Conservation (phyloP, 495 filamentous ascomycete genomes). For the Penicillium cataractarum region DNA sequence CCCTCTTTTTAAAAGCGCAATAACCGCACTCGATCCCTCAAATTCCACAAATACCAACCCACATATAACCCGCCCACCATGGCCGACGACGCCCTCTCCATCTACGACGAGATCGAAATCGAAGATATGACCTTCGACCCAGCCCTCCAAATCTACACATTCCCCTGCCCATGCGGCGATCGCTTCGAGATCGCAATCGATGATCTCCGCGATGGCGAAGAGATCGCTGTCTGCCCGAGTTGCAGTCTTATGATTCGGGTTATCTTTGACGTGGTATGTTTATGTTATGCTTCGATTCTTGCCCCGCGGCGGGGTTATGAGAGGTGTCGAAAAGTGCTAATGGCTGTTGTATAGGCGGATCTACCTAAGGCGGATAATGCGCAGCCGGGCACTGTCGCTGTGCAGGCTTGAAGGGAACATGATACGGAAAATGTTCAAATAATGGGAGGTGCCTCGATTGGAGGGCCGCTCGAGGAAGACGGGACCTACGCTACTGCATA, state of each 20-base stretch:
- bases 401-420: constrained; percentile 37
- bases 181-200: constrained; percentile 89
- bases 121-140: constrained; percentile 97
- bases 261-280: constrained; percentile 82
- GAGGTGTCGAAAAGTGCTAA: constrained; percentile 14
- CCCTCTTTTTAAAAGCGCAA: constrained; percentile 5
- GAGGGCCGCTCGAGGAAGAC: neutral
- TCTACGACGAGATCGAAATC: constrained; percentile 99
- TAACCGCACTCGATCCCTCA: neutral
- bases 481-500: neutral
- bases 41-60: neutral
- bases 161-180: constrained; percentile 96
- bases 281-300: neutral
- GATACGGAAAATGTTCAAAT: neutral
- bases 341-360: constrained; percentile 39
- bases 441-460: neutral
- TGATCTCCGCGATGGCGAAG: constrained; percentile 84
- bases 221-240: constrained; percentile 93
- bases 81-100: constrained; percentile 69
- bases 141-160: constrained; percentile 83
- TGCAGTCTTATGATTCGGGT: constrained; percentile 96
- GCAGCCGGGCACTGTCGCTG: constrained; percentile 39
- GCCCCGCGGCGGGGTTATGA: neutral
- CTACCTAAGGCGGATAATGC: constrained; percentile 45
- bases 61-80: constrained; percentile 43